phyloP scores from a whole-genome alignment of 495 filamentous ascomycete genomes.

The Mytilinidion resinicola region DNA sequence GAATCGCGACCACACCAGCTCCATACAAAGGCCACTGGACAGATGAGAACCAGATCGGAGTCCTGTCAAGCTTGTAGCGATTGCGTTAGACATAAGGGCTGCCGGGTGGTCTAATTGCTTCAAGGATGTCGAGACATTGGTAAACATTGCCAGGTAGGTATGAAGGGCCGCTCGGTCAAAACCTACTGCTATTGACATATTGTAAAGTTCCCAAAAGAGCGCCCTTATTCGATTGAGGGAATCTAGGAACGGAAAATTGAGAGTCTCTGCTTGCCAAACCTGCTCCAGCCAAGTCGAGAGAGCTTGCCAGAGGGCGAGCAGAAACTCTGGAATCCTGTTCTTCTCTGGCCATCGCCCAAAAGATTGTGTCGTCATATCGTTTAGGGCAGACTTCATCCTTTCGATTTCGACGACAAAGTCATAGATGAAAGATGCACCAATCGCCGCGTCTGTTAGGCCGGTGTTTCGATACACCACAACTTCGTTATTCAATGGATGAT shows the following conservation, averaged over 20 bases:
- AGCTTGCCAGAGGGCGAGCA: constrained; percentile 1
- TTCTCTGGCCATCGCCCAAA: constrained; percentile 7
- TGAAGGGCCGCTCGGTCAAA: constrained; percentile 28
- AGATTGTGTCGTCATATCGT: constrained; percentile 5
- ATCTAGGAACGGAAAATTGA: background rate
- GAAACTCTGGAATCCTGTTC: background rate
- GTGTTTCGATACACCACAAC: constrained; percentile 39
- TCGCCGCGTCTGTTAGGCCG: constrained; percentile 21
- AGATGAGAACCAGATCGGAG: constrained; percentile 16
- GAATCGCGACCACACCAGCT: constrained; percentile 68
- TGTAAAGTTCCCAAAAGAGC: constrained; percentile 22
- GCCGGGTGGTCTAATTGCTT: background rate
- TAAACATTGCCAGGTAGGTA: constrained; percentile 20
- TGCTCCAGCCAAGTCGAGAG: background rate
- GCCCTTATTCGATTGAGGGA: background rate
- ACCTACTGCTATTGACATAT: background rate
- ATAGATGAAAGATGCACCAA: constrained; percentile 45
- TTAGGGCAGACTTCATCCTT: constrained; percentile 23
- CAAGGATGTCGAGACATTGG: background rate
- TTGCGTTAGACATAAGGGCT: background rate
- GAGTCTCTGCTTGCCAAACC: background rate
- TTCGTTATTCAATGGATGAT: constrained; percentile 62
- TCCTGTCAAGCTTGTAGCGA: background rate
- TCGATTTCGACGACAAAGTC: constrained; percentile 47
- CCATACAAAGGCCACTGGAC: constrained; percentile 73